Evolutionary conservation across 2,329 filamentous ascomycete genomes (phyloP), one percentile per base, ranked within the genome.

Genomic region (Beauveria sp.): DNA sequence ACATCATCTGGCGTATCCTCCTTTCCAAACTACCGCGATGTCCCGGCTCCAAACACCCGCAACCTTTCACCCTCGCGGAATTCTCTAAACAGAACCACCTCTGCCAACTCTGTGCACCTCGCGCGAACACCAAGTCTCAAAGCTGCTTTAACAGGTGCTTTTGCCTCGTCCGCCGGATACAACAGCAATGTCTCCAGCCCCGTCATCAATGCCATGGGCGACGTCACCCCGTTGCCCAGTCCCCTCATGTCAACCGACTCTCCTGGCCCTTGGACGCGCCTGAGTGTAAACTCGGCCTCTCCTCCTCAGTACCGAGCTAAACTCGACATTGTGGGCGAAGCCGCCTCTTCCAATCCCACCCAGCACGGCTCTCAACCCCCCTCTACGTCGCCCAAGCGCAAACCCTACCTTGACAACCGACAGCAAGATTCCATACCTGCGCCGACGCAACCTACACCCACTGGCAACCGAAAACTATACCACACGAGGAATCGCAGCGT

Each of bases 401-500:
- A 82, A 66, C 75, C 77, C 30, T 87, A 86, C 66, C 30, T 34
- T 34, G 56, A 66, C 55, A 69, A 68, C 41, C 70, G 70, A 9
- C 44, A 7, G 12, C 57, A 54, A 30, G 50, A 60, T 40, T 50
- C 50, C 22, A 28, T 24, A 37, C 14, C 40, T 12, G n/a, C n/a
- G n/a, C 18, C 40, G n/a, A 20, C 44, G 14, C 57, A 60, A 22
- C 14, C 50, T 1, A 26, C 44, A 28, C 62, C 63, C 16, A 60
- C 48, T 16, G 16, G 16, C 37, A 22, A 26, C 28, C 14, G 22
- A 20, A 59, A 54, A 24, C 4, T 26, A 14, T 59, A 65, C 16
- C 89, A 91, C 71, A 78, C 79, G 14, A 84, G 90, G 62, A 92
- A 94, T 71, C 83, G 92, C 67, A 97, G 92, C 73, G 77, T 94